Evolutionary conservation across 148 eudicot genomes (phyloP).

Genomic region (Dysphania ambrosioides): DNA sequence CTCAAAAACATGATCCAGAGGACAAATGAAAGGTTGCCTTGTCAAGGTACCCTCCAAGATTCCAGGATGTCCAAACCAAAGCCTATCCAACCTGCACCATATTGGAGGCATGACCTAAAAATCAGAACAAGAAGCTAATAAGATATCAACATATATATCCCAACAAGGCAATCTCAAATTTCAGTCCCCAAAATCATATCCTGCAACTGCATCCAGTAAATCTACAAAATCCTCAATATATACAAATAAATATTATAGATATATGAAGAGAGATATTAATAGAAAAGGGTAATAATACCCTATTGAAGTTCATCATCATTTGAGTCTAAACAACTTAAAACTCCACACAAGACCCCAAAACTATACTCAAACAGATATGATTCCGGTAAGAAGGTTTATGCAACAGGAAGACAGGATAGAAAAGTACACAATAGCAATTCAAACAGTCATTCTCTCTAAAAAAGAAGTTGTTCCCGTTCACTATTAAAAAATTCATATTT

Average conservation of each 20-base stretch:
- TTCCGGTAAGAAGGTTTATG: no score
- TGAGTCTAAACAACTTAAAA: no score
- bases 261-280: neutral
- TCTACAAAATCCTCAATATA: neutral
- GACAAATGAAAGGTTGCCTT: constrained; percentile 88
- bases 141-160: constrained; percentile 22
- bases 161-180: neutral
- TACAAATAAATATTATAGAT: neutral
- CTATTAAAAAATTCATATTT: neutral
- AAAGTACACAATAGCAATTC: no score
- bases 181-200: neutral
- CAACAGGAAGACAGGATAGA: no score
- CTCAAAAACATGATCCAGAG: constrained; percentile 96
- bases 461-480: no score
- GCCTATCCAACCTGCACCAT: constrained; percentile 99
- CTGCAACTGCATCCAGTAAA: neutral
- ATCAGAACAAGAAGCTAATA: constrained; percentile 41
- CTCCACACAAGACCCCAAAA: no score
- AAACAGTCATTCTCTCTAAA: no score
- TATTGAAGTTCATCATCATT: no score
- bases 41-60: constrained; percentile 66
- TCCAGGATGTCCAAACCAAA: constrained; percentile 99
- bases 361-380: no score
- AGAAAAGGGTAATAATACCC: neutral
- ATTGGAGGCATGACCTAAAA: constrained; percentile 98